These are phyloP conservation scores for Phialophora chinensis DNA, from an alignment of 2,329 filamentous ascomycete species.

Conservation along the genomic window DNA sequence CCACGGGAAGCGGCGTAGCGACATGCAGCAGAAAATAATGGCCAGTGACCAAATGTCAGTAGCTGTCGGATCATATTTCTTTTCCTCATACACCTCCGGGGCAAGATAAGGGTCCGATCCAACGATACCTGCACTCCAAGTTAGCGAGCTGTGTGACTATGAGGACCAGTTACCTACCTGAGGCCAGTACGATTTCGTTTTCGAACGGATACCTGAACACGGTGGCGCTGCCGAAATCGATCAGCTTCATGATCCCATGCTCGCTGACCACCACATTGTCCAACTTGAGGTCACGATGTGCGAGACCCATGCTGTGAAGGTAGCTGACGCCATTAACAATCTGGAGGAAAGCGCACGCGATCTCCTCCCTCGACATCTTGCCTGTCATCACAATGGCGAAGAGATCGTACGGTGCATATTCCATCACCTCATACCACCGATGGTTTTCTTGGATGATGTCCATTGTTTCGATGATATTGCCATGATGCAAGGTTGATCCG, in stretches of 20 bases:
- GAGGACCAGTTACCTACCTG: conserved; percentile 60
- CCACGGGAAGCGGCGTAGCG: conserved; percentile 91
- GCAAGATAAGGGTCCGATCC: conserved; percentile 95
- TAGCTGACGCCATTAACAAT: conserved; percentile 95
- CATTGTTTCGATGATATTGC: conserved; percentile 97
- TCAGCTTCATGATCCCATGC: conserved; percentile 97
- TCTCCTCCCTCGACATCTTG: conserved; percentile 90
- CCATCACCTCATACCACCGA: conserved; percentile 98
- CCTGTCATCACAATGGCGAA: conserved; percentile 99
- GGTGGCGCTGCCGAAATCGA: conserved; percentile 96
- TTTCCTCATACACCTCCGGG: conserved; percentile 92
- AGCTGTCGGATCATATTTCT: conserved; percentile 90
- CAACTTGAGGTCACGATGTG: conserved; percentile 92
- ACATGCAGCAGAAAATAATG: conserved; percentile 99
- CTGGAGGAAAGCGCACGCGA: conserved; percentile 89
- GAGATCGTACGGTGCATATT: conserved; percentile 93
- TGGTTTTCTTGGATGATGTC: conserved; percentile 94
- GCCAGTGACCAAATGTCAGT: conserved; percentile 98
- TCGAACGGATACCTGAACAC: conserved; percentile 98
- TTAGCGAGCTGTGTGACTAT: conserved; percentile 16
- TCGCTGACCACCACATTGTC: conserved; percentile 98
- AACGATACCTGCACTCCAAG: conserved; percentile 65
- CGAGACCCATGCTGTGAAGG: conserved; percentile 90
- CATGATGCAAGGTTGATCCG: conserved; percentile 93
- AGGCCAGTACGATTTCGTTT: conserved; percentile 79